A percentile compares a stretch with the other conserved stretches of the same genome.
Evolutionary conservation across 306 rosid species (phyloP).

Genomic region (Cucurbita ficifolia): DNA sequence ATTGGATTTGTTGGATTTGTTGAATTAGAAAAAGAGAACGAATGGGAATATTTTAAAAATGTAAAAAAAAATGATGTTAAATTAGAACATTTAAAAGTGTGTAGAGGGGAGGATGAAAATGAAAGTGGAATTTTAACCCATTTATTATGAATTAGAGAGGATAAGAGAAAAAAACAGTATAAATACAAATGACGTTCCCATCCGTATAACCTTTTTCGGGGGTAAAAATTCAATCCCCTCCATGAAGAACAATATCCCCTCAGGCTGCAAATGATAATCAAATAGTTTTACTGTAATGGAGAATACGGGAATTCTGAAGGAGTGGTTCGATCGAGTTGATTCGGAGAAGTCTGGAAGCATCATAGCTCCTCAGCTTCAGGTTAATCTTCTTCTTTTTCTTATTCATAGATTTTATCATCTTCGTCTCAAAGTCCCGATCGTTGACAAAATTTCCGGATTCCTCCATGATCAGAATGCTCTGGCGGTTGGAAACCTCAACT

Average conservation of each 20-base stretch:
- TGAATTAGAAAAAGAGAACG: no score
- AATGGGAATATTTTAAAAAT: no score
- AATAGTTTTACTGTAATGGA: slow-evolving; percentile 20
- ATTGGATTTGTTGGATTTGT: no score
- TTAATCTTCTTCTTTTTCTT: slow-evolving; percentile 1
- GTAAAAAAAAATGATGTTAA: no score
- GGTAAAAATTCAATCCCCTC: not conserved
- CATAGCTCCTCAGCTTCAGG: slow-evolving; percentile 64
- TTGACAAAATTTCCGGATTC: not conserved
- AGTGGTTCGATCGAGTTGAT: slow-evolving; percentile 79
- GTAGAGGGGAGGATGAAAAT: no score
- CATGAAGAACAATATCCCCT: not conserved
- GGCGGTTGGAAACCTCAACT: slow-evolving; percentile 67
- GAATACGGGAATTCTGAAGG: slow-evolving; percentile 38
- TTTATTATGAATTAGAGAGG: no score
- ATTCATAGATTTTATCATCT: not conserved
- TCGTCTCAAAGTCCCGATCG: not conserved
- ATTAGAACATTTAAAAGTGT: no score
- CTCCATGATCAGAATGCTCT: slow-evolving; percentile 44
- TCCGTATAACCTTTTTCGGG: not conserved
- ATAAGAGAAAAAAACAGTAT: not conserved
- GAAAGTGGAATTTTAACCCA: no score
- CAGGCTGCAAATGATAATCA: not conserved
- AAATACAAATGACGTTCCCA: not conserved
- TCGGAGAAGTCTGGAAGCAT: slow-evolving; percentile 51